Base-by-base conservation (phyloP, 140 eudicot genomes). In the Senecio squalidus region DNA sequence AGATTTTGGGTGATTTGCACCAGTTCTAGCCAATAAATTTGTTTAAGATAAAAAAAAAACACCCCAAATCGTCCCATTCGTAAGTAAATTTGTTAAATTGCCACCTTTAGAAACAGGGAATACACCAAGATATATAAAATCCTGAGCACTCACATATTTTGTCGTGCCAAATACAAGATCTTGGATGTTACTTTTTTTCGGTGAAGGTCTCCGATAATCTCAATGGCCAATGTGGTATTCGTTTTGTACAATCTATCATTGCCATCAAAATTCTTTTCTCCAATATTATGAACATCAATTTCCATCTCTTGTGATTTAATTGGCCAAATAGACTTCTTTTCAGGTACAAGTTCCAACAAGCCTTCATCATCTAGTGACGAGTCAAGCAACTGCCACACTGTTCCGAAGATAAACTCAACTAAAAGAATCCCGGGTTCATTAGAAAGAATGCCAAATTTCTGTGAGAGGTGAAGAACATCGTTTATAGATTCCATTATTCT, bases 301-400 rank as follows among this genome's bases (percentile, higher is more conserved):
- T 86, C 98, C 94, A 86, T 86, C 17, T 84, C 86, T 17, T 72
- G 71, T 25, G 81, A 21, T 62, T 60, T 72, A 56, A 36, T 67
- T 60, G 76, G 72, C 98, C 98, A 83, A 49, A 58, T 80, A 38
- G 94, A 84, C 64, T 71, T 81, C 79, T 81, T 86, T 47, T 79
- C 82, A 30, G 84, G 67, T 33, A 83, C 82, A 62, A 83, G 80
- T 65, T 83, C 96, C 70, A 86, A 78, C 67, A 91, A 69, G 31
- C 80, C 78, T 57, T 91, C 98, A 70, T 91, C 98, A 27, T 86
- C 96, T 25, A 91, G 82, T 38, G 98, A 80, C 51, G 96, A 94
- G 65, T 86, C 91, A 72, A 91, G 73, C 62, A 91, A 74, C 72
- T 83, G 73, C 96, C 98, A 91, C 65, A 79, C 88, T 54, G 65